A percentile compares a stretch with the other conserved stretches of the same genome.
Evolutionary conservation across 2,329 filamentous ascomycete genomes (phyloP).

Genomic region (Diplodia mutila): DNA sequence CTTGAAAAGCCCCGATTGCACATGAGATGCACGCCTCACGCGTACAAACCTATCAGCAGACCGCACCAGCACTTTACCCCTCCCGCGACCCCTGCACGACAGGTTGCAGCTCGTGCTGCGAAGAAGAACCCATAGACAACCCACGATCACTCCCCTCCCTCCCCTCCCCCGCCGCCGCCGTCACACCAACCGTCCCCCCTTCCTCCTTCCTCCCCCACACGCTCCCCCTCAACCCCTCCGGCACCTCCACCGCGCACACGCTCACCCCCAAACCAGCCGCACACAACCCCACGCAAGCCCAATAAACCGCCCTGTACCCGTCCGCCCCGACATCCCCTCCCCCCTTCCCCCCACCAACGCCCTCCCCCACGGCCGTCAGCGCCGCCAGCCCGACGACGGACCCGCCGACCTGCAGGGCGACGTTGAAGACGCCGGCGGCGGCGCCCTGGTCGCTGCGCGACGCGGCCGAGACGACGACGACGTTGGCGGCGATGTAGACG

Average conservation of each 20-base stretch:
- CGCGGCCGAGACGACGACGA: conserved; percentile 21
- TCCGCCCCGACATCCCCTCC: not conserved
- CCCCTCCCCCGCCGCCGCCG: not conserved
- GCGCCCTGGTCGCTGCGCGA: conserved; percentile 24
- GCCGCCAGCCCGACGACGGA: conserved; percentile 19
- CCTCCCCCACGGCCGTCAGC: conserved; percentile 23
- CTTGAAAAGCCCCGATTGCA: too few species aligned
- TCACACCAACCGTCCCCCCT: too few species aligned
- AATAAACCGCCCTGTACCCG: conserved; percentile 23
- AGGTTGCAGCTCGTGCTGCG: not conserved
- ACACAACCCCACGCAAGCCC: conserved; percentile 10
- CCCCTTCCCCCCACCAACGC: not conserved
- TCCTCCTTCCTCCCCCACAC: not conserved
- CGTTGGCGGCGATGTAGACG: conserved; percentile 24
- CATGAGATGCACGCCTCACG: too few species aligned
- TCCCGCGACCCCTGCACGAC: not conserved
- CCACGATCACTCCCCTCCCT: not conserved
- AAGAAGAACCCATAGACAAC: not conserved
- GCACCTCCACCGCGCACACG: conserved; percentile 17
- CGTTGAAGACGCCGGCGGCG: conserved; percentile 25
- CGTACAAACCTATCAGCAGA: too few species aligned
- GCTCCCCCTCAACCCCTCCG: conserved; percentile 1
- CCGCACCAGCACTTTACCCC: not conserved
- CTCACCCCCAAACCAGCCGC: conserved; percentile 5
- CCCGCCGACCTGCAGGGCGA: conserved; percentile 25